A percentile compares a stretch with the other conserved stretches of the same genome.
phyloP scores from a whole-genome alignment of 345 rosid genomes.

The Syzygium grande region DNA sequence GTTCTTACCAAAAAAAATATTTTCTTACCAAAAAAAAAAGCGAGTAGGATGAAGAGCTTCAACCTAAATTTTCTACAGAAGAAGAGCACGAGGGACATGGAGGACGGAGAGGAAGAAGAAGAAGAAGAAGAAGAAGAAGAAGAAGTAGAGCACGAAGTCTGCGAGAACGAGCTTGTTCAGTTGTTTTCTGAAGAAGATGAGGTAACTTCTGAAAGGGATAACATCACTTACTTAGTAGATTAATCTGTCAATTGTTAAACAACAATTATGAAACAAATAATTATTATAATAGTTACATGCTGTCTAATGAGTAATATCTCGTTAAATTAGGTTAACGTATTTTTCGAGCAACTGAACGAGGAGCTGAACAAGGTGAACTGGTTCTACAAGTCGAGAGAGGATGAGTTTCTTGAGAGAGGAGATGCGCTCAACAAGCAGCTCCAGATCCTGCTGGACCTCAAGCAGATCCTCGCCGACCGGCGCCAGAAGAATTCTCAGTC shows the following conservation, averaged over 20 bases:
- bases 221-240: background rate
- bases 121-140: conserved; percentile 3
- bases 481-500: conserved; percentile 23
- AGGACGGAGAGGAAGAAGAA: conserved; percentile 16
- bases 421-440: conserved; percentile 73
- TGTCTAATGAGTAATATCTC: background rate
- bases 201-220: conserved; percentile 23
- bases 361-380: conserved; percentile 78
- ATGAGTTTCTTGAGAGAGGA: conserved; percentile 80
- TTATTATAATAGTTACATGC: background rate
- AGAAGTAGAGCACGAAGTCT: conserved; percentile 44
- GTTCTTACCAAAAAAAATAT: too few species aligned
- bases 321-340: conserved; percentile 44
- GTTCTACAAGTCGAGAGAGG: conserved; percentile 63
- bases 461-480: conserved; percentile 45
- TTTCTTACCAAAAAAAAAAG: too few species aligned
- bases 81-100: conserved; percentile 52
- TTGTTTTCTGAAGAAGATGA: conserved; percentile 92
- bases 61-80: background rate
- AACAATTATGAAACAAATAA: too few species aligned
- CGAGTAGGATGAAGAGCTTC: background rate
- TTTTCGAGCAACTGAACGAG: conserved; percentile 59
- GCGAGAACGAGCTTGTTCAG: conserved; percentile 78
- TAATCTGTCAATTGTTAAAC: background rate
- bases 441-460: conserved; percentile 56